Conservation (phyloP, 2,329 filamentous ascomycete species). For the Fusarium sp. region DNA sequence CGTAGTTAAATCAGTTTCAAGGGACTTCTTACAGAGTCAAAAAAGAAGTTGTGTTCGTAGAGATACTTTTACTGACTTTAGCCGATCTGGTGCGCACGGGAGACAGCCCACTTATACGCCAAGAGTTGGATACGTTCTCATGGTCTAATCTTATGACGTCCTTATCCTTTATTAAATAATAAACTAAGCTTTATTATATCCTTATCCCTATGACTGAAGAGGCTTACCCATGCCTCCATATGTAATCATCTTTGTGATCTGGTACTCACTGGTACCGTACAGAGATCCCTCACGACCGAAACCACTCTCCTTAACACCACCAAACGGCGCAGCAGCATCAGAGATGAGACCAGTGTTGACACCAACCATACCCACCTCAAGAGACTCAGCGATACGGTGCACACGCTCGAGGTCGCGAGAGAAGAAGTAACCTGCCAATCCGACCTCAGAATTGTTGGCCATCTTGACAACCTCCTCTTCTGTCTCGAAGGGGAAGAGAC, state of each 20-base stretch:
- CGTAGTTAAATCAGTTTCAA: not conserved
- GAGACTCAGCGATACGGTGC: constrained; percentile 71
- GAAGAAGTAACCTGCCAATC: constrained; percentile 95
- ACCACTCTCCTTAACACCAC: constrained; percentile 84
- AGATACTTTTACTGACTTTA: not conserved
- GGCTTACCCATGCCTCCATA: constrained; percentile 67
- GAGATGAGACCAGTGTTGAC: constrained; percentile 80
- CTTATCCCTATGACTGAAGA: constrained; percentile 54
- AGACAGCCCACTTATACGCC: not conserved
- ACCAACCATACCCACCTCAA: constrained; percentile 90
- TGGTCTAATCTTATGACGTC: no score
- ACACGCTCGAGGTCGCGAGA: constrained; percentile 71
- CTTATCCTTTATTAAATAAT: constrained; percentile 5
- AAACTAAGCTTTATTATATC: not conserved
- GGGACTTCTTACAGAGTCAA: not conserved
- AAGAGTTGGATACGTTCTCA: no score
- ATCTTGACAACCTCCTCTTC: constrained; percentile 88
- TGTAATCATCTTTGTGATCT: constrained; percentile 74
- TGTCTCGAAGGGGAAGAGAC: constrained; percentile 86
- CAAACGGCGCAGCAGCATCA: constrained; percentile 72
- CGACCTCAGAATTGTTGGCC: constrained; percentile 86
- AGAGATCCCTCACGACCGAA: constrained; percentile 83
- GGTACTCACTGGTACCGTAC: constrained; percentile 82
- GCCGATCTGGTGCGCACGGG: no score
- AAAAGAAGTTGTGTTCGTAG: not conserved